Base-by-base conservation (phyloP, 2,329 filamentous ascomycete species). In the Aspergillus awamori region DNA sequence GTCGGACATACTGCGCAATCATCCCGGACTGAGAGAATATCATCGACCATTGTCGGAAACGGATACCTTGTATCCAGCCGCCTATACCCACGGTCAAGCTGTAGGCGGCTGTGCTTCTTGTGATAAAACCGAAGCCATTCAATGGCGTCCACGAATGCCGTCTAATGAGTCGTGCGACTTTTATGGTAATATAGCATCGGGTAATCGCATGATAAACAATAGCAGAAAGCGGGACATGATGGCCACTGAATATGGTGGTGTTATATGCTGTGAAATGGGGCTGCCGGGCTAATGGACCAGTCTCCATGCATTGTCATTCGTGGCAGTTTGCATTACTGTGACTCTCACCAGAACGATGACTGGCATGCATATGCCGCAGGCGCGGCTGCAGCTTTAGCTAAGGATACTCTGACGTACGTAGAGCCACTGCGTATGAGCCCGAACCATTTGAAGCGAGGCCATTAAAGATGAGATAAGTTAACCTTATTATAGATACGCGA, bases 281-380 rank as follows among this genome's bases (percentile, higher is more conserved):
- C 62, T 6, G 62, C 62, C 11, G 57, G 57, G 2, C 15, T 64
- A 0, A 60, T 65, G 45, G 54, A 63, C 30, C 8, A 49, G 2
- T 47, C 65, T 10, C 61, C 53, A 1, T 69, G 61, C 28, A 41
- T 68, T 1, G 58, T 63, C 1, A 52, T 69, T 28, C 61, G 63
- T 8, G 66, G 67, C 1, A 66, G 67, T 15, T 65, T 53, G 7
- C 55, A 69, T 51, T 69, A 67, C 17, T 43, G 57, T 5, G 65
- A 67, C 47, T 64, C 62, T 2, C 65, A 55, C 5, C 5, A 53
- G 5, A 38, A 33, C 3, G 17, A 53, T 53, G 26, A 52, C 62
- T 30, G 60, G 60, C 0, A 60, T 58, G 1, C 57, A 17, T 1
- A 60, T 62, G 4, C 52, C 20, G 59, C 64, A 8, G 54, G 47